These are phyloP conservation scores for Passiflora organensis DNA, from an alignment of 345 rosid species.

Conservation along the genomic window DNA sequence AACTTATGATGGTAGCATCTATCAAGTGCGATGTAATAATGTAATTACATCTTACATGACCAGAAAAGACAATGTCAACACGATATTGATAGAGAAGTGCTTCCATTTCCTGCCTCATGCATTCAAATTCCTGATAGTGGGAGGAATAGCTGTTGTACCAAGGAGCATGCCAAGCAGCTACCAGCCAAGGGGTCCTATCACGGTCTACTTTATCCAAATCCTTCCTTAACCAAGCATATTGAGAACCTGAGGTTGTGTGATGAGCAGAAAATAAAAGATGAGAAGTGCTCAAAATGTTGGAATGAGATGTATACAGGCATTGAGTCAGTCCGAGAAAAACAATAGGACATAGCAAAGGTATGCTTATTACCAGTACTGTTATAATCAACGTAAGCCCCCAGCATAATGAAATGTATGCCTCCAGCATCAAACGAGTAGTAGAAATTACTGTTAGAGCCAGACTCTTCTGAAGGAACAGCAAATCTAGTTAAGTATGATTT, in stretches of 20 bases:
- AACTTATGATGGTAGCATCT: too few species aligned
- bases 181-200: slow-evolving; percentile 67
- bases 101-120: slow-evolving; percentile 94
- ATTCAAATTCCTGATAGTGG: slow-evolving; percentile 87
- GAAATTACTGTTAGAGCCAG: slow-evolving; percentile 62
- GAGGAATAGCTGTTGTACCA: slow-evolving; percentile 82
- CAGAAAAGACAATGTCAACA: slow-evolving; percentile 68
- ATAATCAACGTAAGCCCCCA: slow-evolving; percentile 80
- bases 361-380: slow-evolving; percentile 46
- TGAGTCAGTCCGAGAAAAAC: not conserved
- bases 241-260: slow-evolving; percentile 44
- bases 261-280: not conserved
- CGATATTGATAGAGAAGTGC: slow-evolving; percentile 57
- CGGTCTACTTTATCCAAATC: slow-evolving; percentile 56
- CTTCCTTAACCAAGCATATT: slow-evolving; percentile 63
- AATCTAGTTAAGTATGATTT: slow-evolving; percentile 67
- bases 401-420: slow-evolving; percentile 73
- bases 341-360: not conserved
- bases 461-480: slow-evolving; percentile 68
- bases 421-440: slow-evolving; percentile 88
- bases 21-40: too few species aligned
- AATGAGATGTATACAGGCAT: not conserved
- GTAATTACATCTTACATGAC: slow-evolving; percentile 54
- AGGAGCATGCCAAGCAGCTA: slow-evolving; percentile 82
- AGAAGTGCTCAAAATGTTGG: not conserved